Evolutionary conservation across 345 rosid genomes (phyloP).

Genomic region (Leavenworthia alabamica): DNA sequence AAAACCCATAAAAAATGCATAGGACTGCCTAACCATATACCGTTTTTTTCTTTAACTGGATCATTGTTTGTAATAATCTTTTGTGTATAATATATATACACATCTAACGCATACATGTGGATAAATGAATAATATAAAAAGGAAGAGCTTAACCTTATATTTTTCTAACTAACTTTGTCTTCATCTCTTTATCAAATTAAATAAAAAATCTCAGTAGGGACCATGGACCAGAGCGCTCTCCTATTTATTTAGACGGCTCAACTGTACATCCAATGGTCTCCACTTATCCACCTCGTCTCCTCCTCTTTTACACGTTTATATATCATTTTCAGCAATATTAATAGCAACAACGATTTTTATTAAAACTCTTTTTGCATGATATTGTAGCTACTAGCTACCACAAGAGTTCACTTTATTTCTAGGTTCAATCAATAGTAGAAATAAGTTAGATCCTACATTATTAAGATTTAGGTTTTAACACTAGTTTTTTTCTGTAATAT

Average conservation of each 20-base stretch:
- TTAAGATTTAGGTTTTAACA: no score
- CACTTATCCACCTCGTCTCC: not conserved
- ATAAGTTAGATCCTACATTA: not conserved
- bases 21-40: not conserved
- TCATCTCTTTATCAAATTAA: constrained; percentile 23
- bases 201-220: constrained; percentile 13
- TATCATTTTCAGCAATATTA: no score
- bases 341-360: no score
- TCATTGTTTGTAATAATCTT: not conserved
- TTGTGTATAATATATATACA: not conserved
- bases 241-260: constrained; percentile 13
- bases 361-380: no score
- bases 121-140: no score
- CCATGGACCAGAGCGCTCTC: constrained; percentile 8
- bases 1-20: not conserved
- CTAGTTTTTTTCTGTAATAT: no score
- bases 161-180: constrained; percentile 23
- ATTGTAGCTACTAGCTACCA: no score
- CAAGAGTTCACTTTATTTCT: not conserved
- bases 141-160: no score
- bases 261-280: constrained; percentile 25
- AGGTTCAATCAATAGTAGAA: constrained; percentile 11
- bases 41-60: no score
- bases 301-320: no score
- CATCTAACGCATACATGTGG: not conserved